A percentile compares a stretch with the other conserved stretches of the same genome.
Evolutionary conservation across 495 filamentous ascomycete species (phyloP).

Genomic region (Filosporella fistucella): DNA sequence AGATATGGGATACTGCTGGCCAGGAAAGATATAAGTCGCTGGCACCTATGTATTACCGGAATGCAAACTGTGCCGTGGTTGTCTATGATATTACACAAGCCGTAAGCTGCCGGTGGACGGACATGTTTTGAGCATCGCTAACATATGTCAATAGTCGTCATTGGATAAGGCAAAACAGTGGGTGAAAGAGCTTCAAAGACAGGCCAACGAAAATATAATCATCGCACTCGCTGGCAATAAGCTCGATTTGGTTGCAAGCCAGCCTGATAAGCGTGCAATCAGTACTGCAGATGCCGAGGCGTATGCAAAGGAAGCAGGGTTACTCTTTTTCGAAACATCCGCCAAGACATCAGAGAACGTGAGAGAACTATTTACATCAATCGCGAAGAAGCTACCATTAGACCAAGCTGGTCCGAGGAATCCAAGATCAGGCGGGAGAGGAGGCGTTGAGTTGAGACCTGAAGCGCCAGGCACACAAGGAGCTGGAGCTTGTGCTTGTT

Average conservation of each 20-base stretch:
- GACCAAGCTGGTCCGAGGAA: conserved; percentile 89
- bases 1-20: conserved; percentile 99
- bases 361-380: conserved; percentile 92
- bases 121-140: neutral
- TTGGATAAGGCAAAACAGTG: conserved; percentile 98
- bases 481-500: conserved; percentile 74
- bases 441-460: conserved; percentile 75
- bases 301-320: conserved; percentile 85
- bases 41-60: conserved; percentile 98
- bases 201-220: conserved; percentile 99
- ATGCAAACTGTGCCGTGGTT: conserved; percentile 97
- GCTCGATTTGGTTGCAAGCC: conserved; percentile 84
- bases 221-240: conserved; percentile 98
- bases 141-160: conserved; percentile 60
- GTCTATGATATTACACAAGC: conserved; percentile 99
- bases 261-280: conserved; percentile 91
- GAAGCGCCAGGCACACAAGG: conserved; percentile 73
- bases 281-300: conserved; percentile 84
- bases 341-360: conserved; percentile 97
- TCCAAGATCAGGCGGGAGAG: conserved; percentile 67
- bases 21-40: conserved; percentile 98
- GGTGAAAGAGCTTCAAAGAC: conserved; percentile 98
- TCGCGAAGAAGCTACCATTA: conserved; percentile 93
- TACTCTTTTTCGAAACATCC: conserved; percentile 96
- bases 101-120: conserved; percentile 42